phyloP scores from a whole-genome alignment of 1,139 yeast species.

The Kazachstania sp. region DNA sequence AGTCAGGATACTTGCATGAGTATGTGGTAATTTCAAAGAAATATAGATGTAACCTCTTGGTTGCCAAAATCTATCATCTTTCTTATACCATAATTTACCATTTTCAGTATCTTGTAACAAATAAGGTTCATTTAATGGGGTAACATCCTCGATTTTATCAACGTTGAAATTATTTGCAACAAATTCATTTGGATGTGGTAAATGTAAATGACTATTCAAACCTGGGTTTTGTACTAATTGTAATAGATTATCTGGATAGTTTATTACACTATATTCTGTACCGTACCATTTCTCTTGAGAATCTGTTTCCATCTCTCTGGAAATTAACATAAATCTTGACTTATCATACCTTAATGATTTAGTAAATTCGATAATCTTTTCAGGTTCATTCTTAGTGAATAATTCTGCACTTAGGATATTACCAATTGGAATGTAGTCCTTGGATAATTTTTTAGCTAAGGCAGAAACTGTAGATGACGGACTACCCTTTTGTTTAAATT shows the following conservation, averaged over 20 bases:
- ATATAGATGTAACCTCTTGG: constrained; percentile 75
- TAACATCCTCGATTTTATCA: constrained; percentile 34
- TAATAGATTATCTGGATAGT: constrained; percentile 37
- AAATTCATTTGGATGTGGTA: constrained; percentile 69
- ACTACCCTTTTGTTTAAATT: constrained; percentile 56
- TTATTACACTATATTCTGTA: constrained; percentile 55
- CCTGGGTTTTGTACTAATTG: constrained; percentile 32
- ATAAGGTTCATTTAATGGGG: constrained; percentile 39
- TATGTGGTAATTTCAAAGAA: constrained; percentile 57
- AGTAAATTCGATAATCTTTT: constrained; percentile 44
- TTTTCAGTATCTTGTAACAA: constrained; percentile 37
- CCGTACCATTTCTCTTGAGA: constrained; percentile 80
- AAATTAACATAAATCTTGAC: constrained; percentile 50
- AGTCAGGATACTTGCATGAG: constrained; percentile 48
- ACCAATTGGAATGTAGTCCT: constrained; percentile 51
- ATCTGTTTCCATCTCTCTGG: constrained; percentile 39
- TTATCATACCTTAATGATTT: constrained; percentile 47
- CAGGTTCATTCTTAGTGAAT: constrained; percentile 50
- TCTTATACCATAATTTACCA: constrained; percentile 72
- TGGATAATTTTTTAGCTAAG: constrained; percentile 44
- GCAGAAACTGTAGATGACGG: constrained; percentile 52
- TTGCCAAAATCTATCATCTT: constrained; percentile 80
- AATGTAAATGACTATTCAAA: constrained; percentile 39
- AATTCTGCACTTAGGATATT: constrained; percentile 52
- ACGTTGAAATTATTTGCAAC: constrained; percentile 72